A percentile compares a stretch with the other conserved stretches of the same genome.
phyloP scores from a whole-genome alignment of 371 early-diverging fungal genomes.

The Capillidium heterosporum region DNA sequence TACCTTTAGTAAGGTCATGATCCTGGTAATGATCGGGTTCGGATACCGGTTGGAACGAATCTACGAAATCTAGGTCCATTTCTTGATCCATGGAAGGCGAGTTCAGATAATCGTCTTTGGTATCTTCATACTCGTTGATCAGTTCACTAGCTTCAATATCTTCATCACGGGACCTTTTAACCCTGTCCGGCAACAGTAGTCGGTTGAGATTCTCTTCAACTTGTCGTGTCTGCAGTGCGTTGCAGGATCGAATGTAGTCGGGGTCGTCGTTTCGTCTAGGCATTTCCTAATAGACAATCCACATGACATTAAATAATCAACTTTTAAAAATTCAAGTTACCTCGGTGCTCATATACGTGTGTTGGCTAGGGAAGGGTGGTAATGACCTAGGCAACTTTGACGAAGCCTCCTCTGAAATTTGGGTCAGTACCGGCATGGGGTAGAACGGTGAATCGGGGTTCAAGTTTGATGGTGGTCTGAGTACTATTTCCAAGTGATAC shows the following conservation, averaged over 20 bases:
- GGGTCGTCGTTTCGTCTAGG: neutral
- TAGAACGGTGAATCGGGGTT: neutral
- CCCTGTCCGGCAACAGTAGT: too few species aligned
- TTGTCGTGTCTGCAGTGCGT: neutral
- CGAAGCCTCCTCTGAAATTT: neutral
- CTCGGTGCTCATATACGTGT: neutral
- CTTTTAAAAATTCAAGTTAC: neutral
- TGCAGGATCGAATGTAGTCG: neutral
- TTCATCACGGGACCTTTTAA: too few species aligned
- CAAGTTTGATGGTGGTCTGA: neutral
- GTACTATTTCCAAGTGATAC: neutral
- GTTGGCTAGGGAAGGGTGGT: neutral
- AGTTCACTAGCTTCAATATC: too few species aligned
- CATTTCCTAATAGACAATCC: neutral
- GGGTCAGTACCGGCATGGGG: neutral
- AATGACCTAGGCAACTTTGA: neutral
- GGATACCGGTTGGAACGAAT: neutral
- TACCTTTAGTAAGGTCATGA: too few species aligned
- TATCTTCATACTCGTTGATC: too few species aligned
- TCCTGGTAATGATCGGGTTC: neutral
- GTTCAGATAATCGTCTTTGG: too few species aligned
- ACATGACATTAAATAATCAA: neutral
- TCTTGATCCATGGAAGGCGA: too few species aligned
- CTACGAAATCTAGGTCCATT: neutral
- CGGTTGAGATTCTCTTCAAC: neutral